Base-by-base conservation (phyloP, 139 green algal species). In the Coelastrella sp. region DNA sequence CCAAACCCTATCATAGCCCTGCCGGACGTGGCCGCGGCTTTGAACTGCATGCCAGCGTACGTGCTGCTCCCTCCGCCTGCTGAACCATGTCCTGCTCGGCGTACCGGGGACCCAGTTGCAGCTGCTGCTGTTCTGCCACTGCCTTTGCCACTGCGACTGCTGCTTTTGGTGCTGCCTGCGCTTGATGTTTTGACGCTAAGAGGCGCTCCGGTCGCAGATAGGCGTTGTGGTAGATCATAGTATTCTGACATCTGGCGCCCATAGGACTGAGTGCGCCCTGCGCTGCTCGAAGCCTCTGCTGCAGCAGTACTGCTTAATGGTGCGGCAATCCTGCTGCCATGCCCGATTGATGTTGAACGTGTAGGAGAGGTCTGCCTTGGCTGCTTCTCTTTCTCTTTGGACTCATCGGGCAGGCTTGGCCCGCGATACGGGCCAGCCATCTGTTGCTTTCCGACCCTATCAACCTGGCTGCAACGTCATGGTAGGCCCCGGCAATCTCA, bases 1-100 rank as follows among this genome's bases (percentile, higher is more conserved):
- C 57, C 11, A 85, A 85, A 85, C 79, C 79, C 68, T 76, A 76
- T 23, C 17, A 22, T 32, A 23, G 79, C 79, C 79, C 79, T 68
- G 17, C 79, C 79, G 71, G 79, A 85, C 17, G 79, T 85, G 3
- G 79, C 79, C 54, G 79, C 60, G 5, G 79, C 79, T 23, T 16
- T 61, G 5, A 85, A 61, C 16, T 73, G 79, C 7, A 23, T 23
- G 4, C 4, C 79, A 14, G 79, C 57, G 47, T 73, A 85, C 3
- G 10, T 14, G 19, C 79, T 85, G 57, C 79, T 85, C 56, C 79
- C 10, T 17, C 56, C 57, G 54, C 79, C 57, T 83, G 77, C 77
- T 19, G 57, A 73, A 17, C 79, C 79, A 73, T 71, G 79, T 4
- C 79, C 79, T 57, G 79, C 79, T 66, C 79, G 17, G 17, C 68